Percentiles rank a stretch among this genome's conserved stretches.
Conservation (phyloP, 495 filamentous ascomycete genomes). For the Penicillium psychrofluorescens region DNA sequence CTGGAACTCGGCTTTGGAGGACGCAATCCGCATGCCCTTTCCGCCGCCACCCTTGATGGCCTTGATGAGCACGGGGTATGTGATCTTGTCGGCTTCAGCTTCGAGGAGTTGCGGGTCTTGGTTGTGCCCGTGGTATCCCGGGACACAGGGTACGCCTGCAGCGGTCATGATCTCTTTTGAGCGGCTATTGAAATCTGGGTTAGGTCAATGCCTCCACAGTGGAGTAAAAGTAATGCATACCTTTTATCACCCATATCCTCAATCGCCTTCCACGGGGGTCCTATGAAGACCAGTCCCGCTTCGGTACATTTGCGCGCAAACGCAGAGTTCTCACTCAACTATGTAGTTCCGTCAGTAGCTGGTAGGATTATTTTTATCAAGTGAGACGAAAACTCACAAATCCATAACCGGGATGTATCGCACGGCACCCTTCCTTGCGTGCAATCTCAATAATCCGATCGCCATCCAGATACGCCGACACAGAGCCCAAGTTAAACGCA, state of each 20-base stretch:
- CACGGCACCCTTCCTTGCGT: constrained; percentile 74
- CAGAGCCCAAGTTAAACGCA: constrained; percentile 72
- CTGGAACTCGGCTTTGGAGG: constrained; percentile 65
- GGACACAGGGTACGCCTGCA: constrained; percentile 91
- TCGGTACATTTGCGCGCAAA: constrained; percentile 88
- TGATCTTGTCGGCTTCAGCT: constrained; percentile 68
- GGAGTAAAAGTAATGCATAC: constrained; percentile 18
- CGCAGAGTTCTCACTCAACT: constrained; percentile 79
- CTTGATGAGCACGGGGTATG: constrained; percentile 91
- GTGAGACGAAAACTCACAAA: constrained; percentile 53
- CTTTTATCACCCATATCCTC: constrained; percentile 98
- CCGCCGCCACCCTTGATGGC: constrained; percentile 95
- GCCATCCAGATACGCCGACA: constrained; percentile 84
- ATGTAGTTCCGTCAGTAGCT: not conserved
- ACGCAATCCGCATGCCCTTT: constrained; percentile 97
- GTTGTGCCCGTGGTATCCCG: constrained; percentile 86
- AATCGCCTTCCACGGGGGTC: constrained; percentile 86
- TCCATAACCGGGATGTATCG: constrained; percentile 93
- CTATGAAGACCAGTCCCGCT: constrained; percentile 90
- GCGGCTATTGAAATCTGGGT: constrained; percentile 34
- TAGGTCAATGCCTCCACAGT: not conserved
- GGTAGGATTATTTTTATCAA: not conserved
- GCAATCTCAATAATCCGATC: constrained; percentile 86
- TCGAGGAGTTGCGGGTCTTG: constrained; percentile 69
- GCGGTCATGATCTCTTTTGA: constrained; percentile 93